A percentile compares a stretch with the other conserved stretches of the same genome.
phyloP scores from a whole-genome alignment of 148 eudicot species.

The Chenopodium suecicum region DNA sequence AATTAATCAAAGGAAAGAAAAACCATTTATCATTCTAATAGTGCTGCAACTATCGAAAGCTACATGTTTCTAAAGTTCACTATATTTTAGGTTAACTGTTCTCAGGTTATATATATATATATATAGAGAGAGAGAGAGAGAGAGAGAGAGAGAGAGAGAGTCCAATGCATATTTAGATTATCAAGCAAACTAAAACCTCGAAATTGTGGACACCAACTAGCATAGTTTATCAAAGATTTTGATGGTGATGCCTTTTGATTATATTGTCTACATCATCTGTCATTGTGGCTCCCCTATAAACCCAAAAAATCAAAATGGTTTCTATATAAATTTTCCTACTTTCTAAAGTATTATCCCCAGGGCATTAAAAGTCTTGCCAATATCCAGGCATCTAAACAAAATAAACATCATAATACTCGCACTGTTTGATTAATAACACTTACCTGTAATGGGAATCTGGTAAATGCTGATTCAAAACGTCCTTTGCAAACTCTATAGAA shows the following conservation, averaged over 20 bases:
- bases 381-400: background rate
- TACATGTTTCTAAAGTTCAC: background rate
- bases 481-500: conserved; percentile 84
- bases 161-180: background rate
- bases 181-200: background rate
- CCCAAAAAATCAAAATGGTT: too few species aligned
- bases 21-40: background rate
- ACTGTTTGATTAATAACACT: background rate
- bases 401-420: background rate
- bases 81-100: too few species aligned
- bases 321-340: background rate
- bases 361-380: too few species aligned
- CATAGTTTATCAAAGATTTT: too few species aligned
- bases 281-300: too few species aligned
- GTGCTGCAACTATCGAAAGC: background rate
- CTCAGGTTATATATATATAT: too few species aligned
- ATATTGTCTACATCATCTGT: too few species aligned
- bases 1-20: background rate
- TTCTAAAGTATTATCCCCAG: background rate
- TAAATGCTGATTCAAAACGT: conserved; percentile 80
- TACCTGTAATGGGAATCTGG: conserved; percentile 73
- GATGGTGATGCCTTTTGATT: too few species aligned
- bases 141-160: background rate
- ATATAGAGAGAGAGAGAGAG: too few species aligned
- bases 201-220: too few species aligned